Evolutionary conservation across 129 eudicot genomes (phyloP).

Genomic region (Silybum marianum): DNA sequence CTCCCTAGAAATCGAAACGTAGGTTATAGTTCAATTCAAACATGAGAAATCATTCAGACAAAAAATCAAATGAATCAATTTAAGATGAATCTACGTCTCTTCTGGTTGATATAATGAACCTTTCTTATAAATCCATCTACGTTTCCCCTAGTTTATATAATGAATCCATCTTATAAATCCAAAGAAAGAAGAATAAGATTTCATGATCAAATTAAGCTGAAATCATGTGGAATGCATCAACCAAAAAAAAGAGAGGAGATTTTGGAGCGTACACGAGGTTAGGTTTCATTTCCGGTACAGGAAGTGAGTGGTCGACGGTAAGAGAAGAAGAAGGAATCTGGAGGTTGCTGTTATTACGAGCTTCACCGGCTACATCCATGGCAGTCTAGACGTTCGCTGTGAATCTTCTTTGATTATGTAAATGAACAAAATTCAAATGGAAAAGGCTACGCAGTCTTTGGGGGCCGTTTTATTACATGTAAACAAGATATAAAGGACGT

Average conservation of each 20-base stretch:
- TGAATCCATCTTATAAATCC: not conserved
- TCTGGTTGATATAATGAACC: not conserved
- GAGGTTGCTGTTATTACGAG: conserved; percentile 36
- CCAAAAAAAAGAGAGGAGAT: not conserved
- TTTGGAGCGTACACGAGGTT: conserved; percentile 51
- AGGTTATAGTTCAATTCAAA: conserved; percentile 6
- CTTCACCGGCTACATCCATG: conserved; percentile 58
- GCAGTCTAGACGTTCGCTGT: conserved; percentile 53
- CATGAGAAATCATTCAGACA: not conserved
- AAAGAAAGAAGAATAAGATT: conserved; percentile 4
- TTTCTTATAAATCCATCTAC: not conserved
- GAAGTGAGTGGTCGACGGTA: conserved; percentile 74
- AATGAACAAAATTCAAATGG: not conserved
- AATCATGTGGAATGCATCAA: conserved; percentile 7
- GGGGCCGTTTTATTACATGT: conserved; percentile 8
- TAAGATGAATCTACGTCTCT: not conserved
- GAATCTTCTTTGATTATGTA: conserved; percentile 13
- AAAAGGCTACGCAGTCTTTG: not conserved
- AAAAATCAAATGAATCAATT: conserved; percentile 2
- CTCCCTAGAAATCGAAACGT: conserved; percentile 8
- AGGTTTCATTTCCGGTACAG: conserved; percentile 68
- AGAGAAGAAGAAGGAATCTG: conserved; percentile 65
- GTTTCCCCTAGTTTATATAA: not conserved
- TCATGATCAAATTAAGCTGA: conserved; percentile 13
- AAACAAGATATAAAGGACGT: too few species aligned